Conservation (phyloP, 2,329 filamentous ascomycete species). For the Huntiella savannae region DNA sequence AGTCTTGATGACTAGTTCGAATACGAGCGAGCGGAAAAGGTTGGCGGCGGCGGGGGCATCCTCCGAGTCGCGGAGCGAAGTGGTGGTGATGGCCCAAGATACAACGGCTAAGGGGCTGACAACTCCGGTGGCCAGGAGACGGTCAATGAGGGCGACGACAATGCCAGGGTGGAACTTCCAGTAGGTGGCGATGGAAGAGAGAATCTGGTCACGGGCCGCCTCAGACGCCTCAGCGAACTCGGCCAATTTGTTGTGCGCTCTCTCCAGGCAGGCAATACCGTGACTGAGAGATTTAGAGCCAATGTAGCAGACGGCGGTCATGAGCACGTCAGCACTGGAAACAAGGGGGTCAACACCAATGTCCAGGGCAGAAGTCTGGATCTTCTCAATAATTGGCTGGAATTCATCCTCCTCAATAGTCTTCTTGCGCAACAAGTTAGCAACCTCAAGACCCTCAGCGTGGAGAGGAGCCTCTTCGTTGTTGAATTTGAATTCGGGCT, state of each 20-base stretch:
- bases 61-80: conserved; percentile 26
- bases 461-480: conserved; percentile 63
- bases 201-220: conserved; percentile 67
- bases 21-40: conserved; percentile 58
- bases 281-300: conserved; percentile 93
- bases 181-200: conserved; percentile 76
- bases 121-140: conserved; percentile 92
- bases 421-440: conserved; percentile 64
- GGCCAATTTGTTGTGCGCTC: conserved; percentile 74
- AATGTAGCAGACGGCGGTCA: conserved; percentile 82
- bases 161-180: conserved; percentile 87
- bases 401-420: conserved; percentile 61
- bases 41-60: conserved; percentile 38
- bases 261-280: conserved; percentile 86
- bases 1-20: conserved; percentile 78
- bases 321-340: conserved; percentile 79
- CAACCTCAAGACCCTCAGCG: conserved; percentile 65
- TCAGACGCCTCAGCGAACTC: conserved; percentile 59
- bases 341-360: conserved; percentile 60
- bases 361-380: conserved; percentile 59
- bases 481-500: conserved; percentile 85
- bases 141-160: conserved; percentile 83
- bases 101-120: conserved; percentile 70
- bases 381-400: conserved; percentile 59
- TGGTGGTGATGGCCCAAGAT: conserved; percentile 65